These are phyloP conservation scores for Raddia distichophylla DNA, from an alignment of 176 grass and related monocot species.

Conservation along the genomic window DNA sequence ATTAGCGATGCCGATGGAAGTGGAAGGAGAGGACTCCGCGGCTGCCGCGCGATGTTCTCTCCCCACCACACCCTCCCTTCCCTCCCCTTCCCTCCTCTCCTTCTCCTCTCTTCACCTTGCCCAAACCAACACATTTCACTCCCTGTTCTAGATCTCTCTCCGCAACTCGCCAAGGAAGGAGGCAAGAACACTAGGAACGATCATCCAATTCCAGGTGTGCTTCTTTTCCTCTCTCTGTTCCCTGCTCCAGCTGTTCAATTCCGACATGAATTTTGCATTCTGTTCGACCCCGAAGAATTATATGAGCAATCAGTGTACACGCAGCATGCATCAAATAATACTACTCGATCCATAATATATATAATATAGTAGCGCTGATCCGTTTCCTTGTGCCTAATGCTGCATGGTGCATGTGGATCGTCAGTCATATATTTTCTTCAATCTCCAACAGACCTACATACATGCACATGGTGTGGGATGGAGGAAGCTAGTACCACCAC, in stretches of 20 bases:
- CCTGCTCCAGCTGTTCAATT: background rate
- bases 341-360: no score
- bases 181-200: background rate
- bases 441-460: slow-evolving; percentile 6
- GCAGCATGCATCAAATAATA: no score
- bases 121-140: no score
- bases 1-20: no score
- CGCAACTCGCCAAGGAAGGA: no score
- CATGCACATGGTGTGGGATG: slow-evolving; percentile 56
- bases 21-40: background rate
- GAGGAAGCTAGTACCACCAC: slow-evolving; percentile 23
- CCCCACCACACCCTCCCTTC: slow-evolving; percentile 41
- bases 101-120: background rate
- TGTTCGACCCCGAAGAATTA: no score
- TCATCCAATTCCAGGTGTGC: slow-evolving; percentile 28
- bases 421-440: slow-evolving; percentile 11
- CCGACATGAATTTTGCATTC: background rate
- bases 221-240: background rate
- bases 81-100: background rate
- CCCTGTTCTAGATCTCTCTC: no score
- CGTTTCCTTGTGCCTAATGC: background rate
- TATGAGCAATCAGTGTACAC: no score
- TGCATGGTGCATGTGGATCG: no score
- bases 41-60: slow-evolving; percentile 48
- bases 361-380: no score